Evolutionary conservation across 1,139 yeast species (phyloP).

Genomic region (Wickerhamiella infanticola): DNA sequence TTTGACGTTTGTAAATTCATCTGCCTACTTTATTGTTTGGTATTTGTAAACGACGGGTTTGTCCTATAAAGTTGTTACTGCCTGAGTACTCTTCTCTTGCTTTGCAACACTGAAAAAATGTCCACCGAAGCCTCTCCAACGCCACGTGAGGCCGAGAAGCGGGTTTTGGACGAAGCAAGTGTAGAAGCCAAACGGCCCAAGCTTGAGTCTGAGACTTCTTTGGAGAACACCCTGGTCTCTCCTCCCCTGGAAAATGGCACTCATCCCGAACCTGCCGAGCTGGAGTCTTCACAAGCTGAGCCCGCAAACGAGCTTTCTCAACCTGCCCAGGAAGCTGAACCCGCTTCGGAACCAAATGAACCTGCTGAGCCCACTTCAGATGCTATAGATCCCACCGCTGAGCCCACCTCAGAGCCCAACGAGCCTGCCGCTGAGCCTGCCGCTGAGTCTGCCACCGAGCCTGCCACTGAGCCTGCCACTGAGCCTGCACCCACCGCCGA

Average conservation of each 20-base stretch:
- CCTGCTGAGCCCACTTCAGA: constrained; percentile 1
- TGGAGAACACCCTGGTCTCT: not conserved
- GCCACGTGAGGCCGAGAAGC: constrained; percentile 7
- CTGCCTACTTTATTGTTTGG: not conserved
- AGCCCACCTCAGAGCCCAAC: not conserved
- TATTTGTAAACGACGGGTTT: not conserved
- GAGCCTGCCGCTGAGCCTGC: not conserved
- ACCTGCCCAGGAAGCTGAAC: not conserved
- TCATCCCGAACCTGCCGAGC: not conserved
- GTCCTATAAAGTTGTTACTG: not conserved
- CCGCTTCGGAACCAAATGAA: constrained; percentile 2
- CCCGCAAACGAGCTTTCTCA: not conserved
- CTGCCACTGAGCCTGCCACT: not conserved
- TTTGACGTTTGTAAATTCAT: not conserved
- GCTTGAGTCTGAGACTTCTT: constrained; percentile 2
- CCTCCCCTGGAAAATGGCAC: not conserved
- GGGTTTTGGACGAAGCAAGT: constrained; percentile 4
- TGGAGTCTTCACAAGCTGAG: not conserved
- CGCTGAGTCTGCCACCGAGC: not conserved
- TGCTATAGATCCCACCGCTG: not conserved
- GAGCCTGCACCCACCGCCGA: not conserved
- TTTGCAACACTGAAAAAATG: not conserved
- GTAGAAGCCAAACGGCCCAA: constrained; percentile 4
- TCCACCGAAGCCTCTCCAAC: not conserved
- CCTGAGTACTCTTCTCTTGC: not conserved